Conservation (phyloP, 345 rosid species). For the Bruguiera gymnorhiza region DNA sequence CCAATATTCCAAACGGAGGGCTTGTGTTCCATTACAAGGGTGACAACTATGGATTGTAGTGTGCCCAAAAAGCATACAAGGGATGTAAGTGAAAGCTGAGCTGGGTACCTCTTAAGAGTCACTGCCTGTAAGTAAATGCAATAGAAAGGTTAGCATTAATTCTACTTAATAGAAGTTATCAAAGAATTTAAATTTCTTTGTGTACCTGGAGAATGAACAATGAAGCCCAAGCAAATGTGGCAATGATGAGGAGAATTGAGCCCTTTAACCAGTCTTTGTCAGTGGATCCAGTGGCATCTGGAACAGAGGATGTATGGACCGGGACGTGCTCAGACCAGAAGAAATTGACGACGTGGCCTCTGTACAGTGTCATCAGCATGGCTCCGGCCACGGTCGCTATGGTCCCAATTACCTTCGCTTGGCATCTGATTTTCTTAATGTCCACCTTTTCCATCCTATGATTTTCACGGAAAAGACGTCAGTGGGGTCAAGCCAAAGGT, state of each 20-base stretch:
- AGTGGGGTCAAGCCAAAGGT: neutral
- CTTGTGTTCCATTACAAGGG: constrained; percentile 29
- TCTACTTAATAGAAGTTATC: neutral
- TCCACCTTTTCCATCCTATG: constrained; percentile 24
- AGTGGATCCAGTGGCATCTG: constrained; percentile 6
- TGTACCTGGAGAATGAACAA: constrained; percentile 28
- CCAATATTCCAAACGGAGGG: constrained; percentile 26
- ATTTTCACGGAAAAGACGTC: neutral
- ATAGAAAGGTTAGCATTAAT: neutral
- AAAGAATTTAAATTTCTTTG: neutral
- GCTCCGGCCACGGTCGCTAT: constrained; percentile 29
- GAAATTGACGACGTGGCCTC: constrained; percentile 17
- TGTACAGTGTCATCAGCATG: constrained; percentile 33
- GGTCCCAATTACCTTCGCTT: constrained; percentile 31
- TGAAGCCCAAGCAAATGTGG: constrained; percentile 29
- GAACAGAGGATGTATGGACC: neutral
- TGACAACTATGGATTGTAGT: constrained; percentile 24
- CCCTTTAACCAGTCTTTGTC: constrained; percentile 28
- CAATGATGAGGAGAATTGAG: constrained; percentile 27
- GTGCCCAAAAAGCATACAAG: constrained; percentile 30
- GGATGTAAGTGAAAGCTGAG: constrained; percentile 25
- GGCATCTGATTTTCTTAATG: constrained; percentile 23
- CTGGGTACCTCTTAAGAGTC: constrained; percentile 19
- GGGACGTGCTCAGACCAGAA: constrained; percentile 9
- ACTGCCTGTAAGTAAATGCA: constrained; percentile 12